A percentile compares a stretch with the other conserved stretches of the same genome.
These are phyloP conservation scores for Solanum sparsipilum DNA, from an alignment of 257 asterid species.

Conservation along the genomic window DNA sequence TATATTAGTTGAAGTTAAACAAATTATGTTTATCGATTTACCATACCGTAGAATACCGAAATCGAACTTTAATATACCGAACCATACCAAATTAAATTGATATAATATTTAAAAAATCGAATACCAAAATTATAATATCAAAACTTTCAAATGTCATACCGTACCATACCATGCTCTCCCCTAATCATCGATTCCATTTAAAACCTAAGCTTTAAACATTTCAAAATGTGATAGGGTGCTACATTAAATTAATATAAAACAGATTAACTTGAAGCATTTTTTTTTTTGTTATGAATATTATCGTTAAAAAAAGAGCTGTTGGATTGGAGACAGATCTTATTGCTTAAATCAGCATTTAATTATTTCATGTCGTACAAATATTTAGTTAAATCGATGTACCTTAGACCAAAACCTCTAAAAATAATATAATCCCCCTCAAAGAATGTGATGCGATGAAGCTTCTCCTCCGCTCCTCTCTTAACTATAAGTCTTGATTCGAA, in stretches of 20 bases:
- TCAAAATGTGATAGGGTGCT: not conserved
- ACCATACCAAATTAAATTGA: too few relatives aligned
- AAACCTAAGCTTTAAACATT: not conserved
- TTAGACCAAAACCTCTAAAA: not conserved
- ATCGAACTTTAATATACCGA: too few relatives aligned
- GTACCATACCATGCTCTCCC: too few relatives aligned
- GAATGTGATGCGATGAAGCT: too few relatives aligned
- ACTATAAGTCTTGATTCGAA: too few relatives aligned
- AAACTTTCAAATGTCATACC: too few relatives aligned
- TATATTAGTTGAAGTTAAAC: not conserved
- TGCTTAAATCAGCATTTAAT: not conserved
- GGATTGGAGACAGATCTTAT: not conserved
- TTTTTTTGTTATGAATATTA: not conserved
- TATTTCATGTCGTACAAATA: not conserved
- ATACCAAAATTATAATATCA: too few relatives aligned
- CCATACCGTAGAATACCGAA: too few relatives aligned
- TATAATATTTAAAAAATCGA: too few relatives aligned
- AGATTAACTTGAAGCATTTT: not conserved
- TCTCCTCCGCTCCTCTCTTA: too few relatives aligned
- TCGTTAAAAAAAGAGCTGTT: not conserved
- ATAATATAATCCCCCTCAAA: not conserved
- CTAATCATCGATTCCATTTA: too few relatives aligned
- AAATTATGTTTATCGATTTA: not conserved
- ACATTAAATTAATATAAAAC: not conserved
- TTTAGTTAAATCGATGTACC: not conserved